Evolutionary conservation across 208 protist species (phyloP).

Genomic region (Herpetomonas samuelpessoai): DNA sequence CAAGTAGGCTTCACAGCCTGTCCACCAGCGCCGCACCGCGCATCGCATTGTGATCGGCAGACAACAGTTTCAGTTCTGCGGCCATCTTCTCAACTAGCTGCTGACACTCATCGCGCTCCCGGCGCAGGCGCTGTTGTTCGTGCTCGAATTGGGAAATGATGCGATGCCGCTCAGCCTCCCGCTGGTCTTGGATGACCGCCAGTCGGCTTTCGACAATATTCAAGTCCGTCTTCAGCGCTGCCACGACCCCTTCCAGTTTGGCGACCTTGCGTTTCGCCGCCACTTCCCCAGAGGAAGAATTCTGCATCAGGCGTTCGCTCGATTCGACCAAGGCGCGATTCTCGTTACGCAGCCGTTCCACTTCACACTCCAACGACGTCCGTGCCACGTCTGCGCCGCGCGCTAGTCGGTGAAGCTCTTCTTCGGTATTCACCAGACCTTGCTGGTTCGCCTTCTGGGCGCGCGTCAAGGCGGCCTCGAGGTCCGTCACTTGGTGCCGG

Average conservation of each 20-base stretch:
- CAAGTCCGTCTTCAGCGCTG: constrained; percentile 34
- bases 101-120: constrained; percentile 59
- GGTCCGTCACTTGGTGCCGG: constrained; percentile 18
- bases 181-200: constrained; percentile 30
- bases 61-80: constrained; percentile 38
- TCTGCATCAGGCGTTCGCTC: constrained; percentile 4
- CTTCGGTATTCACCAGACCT: constrained; percentile 9
- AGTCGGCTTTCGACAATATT: constrained; percentile 49
- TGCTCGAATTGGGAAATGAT: constrained; percentile 40
- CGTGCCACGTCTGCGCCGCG: constrained; percentile 10
- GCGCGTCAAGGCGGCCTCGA: constrained; percentile 14
- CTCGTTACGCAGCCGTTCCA: constrained; percentile 18
- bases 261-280: constrained; percentile 27
- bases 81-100: constrained; percentile 48
- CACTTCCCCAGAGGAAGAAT: neutral
- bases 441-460: constrained; percentile 7
- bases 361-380: constrained; percentile 17
- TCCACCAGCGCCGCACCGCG: constrained; percentile 2
- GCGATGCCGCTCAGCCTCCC: constrained; percentile 42
- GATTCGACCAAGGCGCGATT: constrained; percentile 12
- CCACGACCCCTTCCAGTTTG: constrained; percentile 32
- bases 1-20: neutral
- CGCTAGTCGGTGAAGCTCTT: constrained; percentile 21
- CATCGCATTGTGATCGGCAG: constrained; percentile 15
- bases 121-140: constrained; percentile 32